phyloP scores from a whole-genome alignment of 345 rosid species.

The Eutrema japonicum region DNA sequence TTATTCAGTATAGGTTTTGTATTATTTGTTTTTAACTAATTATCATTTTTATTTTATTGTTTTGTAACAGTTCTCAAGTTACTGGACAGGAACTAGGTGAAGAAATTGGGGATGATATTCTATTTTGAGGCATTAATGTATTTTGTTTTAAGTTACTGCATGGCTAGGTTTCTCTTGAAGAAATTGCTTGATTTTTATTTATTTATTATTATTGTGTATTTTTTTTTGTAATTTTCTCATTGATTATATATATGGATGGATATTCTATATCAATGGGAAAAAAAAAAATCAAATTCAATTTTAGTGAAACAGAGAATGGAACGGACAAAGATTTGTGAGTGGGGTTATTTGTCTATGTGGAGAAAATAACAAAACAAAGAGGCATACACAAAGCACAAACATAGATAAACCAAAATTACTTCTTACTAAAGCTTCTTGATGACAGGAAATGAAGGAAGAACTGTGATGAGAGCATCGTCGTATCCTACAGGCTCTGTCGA shows the following conservation, averaged over 20 bases:
- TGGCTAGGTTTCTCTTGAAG: slow-evolving; percentile 14
- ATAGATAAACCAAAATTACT: neutral
- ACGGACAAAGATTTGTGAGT: neutral
- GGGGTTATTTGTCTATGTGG: slow-evolving; percentile 13
- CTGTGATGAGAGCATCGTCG: slow-evolving; percentile 70
- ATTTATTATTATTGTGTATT: neutral
- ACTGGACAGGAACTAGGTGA: slow-evolving; percentile 46
- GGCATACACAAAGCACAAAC: slow-evolving; percentile 18
- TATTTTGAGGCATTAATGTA: neutral
- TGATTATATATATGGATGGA: slow-evolving; percentile 19
- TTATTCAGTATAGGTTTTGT: neutral
- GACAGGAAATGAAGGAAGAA: slow-evolving; percentile 85
- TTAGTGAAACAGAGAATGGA: slow-evolving; percentile 22
- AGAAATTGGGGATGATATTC: neutral
- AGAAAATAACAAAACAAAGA: neutral
- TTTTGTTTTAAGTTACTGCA: neutral
- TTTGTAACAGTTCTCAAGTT: slow-evolving; percentile 45
- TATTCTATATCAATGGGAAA: slow-evolving; percentile 1
- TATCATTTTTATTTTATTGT: neutral
- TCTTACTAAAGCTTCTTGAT: slow-evolving; percentile 76
- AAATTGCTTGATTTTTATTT: neutral
- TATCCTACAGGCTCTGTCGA: slow-evolving; percentile 80
- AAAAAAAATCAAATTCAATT: neutral
- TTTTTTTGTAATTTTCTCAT: slow-evolving; percentile 26
- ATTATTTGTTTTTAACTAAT: neutral